Conservation (phyloP, 2,329 filamentous ascomycete genomes). For the Mariannaea elegans region DNA sequence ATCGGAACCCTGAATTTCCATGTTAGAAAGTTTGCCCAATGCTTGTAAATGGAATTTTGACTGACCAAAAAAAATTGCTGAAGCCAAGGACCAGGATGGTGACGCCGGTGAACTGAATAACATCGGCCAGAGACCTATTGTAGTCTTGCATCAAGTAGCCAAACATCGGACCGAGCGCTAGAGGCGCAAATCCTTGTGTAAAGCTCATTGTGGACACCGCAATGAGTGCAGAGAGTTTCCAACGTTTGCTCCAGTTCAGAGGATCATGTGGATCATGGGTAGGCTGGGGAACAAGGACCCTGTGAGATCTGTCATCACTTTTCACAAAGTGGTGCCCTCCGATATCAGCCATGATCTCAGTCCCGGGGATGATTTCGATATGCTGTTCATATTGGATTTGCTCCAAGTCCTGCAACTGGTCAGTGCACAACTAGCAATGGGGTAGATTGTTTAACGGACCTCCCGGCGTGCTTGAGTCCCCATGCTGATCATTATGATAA, state of each 20-base stretch:
- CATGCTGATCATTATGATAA: too few species aligned
- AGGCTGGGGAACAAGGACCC: constrained; percentile 29
- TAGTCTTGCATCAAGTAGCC: constrained; percentile 8
- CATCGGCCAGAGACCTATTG: constrained; percentile 1
- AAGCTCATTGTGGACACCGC: constrained; percentile 12
- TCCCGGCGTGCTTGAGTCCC: too few species aligned
- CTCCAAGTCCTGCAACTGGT: constrained; percentile 5
- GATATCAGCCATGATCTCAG: constrained; percentile 32
- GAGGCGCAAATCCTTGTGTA: constrained; percentile 7
- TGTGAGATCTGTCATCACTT: constrained; percentile 19
- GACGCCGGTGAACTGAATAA: constrained; percentile 18
- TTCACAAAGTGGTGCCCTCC: constrained; percentile 28
- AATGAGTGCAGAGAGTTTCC: constrained; percentile 8
- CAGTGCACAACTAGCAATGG: too few species aligned
- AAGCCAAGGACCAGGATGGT: constrained; percentile 21
- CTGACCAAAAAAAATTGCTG: constrained; percentile 22
- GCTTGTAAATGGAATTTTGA: neutral
- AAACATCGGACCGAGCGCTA: constrained; percentile 2
- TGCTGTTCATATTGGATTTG: constrained; percentile 28
- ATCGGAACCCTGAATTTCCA: neutral
- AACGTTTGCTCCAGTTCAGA: constrained; percentile 1
- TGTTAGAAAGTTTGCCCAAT: too few species aligned
- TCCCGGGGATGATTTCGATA: constrained; percentile 27
- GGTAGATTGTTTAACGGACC: too few species aligned
- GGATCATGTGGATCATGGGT: constrained; percentile 5